These are phyloP conservation scores for Manihot esculenta DNA, from an alignment of 441 rosid species.

Conservation along the genomic window DNA sequence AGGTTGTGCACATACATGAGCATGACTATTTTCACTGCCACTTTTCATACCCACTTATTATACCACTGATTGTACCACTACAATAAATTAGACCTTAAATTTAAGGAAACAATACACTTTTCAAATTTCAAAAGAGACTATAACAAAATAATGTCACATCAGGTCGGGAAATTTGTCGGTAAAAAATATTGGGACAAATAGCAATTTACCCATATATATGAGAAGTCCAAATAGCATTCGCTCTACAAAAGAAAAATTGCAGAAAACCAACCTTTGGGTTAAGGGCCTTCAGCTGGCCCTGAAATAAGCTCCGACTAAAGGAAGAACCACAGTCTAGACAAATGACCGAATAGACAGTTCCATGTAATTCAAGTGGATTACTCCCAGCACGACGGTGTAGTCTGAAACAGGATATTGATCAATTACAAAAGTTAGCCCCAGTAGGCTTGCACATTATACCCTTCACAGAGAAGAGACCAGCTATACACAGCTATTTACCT, in stretches of 20 bases:
- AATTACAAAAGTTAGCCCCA: slow-evolving; percentile 9
- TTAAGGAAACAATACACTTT: no score
- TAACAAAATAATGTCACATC: no score
- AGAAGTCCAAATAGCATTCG: background rate
- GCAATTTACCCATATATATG: background rate
- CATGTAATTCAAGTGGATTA: slow-evolving; percentile 82
- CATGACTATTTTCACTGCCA: no score
- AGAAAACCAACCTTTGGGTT: slow-evolving; percentile 72
- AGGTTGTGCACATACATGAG: no score
- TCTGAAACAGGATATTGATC: slow-evolving; percentile 37
- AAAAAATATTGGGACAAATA: no score
- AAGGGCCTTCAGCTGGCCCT: slow-evolving; percentile 70
- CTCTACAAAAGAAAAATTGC: background rate
- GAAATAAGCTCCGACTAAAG: slow-evolving; percentile 51
- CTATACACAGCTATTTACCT: slow-evolving; percentile 39
- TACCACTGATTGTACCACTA: no score
- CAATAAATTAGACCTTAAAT: no score
- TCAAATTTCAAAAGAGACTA: no score
- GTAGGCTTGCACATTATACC: slow-evolving; percentile 5
- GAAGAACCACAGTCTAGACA: slow-evolving; percentile 80
- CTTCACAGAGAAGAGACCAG: slow-evolving; percentile 4
- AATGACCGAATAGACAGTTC: slow-evolving; percentile 70
- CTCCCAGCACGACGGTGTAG: slow-evolving; percentile 92
- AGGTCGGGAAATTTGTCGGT: no score
- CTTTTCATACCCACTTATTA: no score